phyloP scores from a whole-genome alignment of 2,329 filamentous ascomycete species.

The Diplodia corticola region DNA sequence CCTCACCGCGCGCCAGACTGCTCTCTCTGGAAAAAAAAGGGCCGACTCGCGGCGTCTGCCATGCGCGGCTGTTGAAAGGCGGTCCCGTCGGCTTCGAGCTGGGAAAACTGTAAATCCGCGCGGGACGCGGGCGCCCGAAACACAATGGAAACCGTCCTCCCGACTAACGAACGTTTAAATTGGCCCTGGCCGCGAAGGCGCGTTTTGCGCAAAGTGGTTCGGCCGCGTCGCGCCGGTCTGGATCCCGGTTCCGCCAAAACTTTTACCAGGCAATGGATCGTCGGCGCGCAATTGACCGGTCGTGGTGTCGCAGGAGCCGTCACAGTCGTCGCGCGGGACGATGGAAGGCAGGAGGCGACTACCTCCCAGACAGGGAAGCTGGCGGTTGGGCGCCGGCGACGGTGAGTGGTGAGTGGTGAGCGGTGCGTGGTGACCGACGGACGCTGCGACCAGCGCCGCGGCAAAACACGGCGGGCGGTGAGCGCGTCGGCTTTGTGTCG shows the following conservation, averaged over 20 bases:
- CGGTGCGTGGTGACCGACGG: not conserved
- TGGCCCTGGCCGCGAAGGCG: not conserved
- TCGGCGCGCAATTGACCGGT: not conserved
- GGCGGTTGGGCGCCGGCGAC: not conserved
- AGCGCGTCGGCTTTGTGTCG: slow-evolving; percentile 11
- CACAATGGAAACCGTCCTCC: slow-evolving; percentile 15
- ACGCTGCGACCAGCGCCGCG: not conserved
- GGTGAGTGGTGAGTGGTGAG: no score
- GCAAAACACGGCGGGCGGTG: not conserved
- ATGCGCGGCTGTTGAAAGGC: not conserved
- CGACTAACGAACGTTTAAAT: slow-evolving; percentile 21
- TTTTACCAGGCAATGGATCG: slow-evolving; percentile 5
- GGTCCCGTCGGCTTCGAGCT: not conserved
- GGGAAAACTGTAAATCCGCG: slow-evolving; percentile 12
- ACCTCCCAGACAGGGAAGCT: not conserved
- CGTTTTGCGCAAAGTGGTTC: slow-evolving; percentile 10
- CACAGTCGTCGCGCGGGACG: not conserved
- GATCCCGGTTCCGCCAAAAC: slow-evolving; percentile 3
- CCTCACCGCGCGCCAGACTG: slow-evolving; percentile 8
- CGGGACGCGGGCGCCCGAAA: slow-evolving; percentile 13
- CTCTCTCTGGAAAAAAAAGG: slow-evolving; percentile 14
- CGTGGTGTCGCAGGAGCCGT: slow-evolving; percentile 5
- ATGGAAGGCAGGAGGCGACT: not conserved
- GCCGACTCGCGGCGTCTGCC: slow-evolving; percentile 13
- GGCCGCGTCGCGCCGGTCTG: slow-evolving; percentile 8